Evolutionary conservation across 2,329 filamentous ascomycete species (phyloP).

Genomic region (Colletotrichum liriopes): DNA sequence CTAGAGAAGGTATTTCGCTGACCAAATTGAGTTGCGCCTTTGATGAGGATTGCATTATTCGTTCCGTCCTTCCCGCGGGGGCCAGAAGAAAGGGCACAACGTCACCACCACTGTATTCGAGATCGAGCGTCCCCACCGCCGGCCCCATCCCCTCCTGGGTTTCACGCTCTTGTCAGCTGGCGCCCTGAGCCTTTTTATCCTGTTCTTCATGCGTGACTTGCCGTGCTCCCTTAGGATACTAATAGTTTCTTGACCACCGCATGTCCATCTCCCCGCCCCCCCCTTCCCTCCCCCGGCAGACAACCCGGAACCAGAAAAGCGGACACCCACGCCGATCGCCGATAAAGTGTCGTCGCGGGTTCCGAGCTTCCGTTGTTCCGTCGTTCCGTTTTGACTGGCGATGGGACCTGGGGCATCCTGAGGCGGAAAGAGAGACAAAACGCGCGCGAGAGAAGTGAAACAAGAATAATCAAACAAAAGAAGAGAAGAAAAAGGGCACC

Average conservation of each 20-base stretch:
- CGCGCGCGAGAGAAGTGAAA: no score
- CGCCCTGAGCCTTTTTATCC: neutral
- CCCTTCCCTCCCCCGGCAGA: neutral
- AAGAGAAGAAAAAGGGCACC: neutral
- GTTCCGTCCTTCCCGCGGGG: constrained; percentile 30
- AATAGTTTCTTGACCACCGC: no score
- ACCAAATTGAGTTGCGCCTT: neutral
- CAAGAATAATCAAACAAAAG: no score
- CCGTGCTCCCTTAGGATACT: neutral
- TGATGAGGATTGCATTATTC: constrained; percentile 3
- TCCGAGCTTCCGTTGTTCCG: neutral
- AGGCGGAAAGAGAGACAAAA: no score
- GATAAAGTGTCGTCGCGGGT: constrained; percentile 14
- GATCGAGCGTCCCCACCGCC: constrained; percentile 9
- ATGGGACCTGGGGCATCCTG: neutral
- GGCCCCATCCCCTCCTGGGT: neutral
- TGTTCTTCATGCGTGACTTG: neutral
- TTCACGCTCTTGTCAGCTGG: neutral
- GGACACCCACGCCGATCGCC: constrained; percentile 18
- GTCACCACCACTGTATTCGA: constrained; percentile 41
- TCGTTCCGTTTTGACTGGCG: neutral
- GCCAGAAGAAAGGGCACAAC: constrained; percentile 6
- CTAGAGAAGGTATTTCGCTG: constrained; percentile 34
- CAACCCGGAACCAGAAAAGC: neutral
- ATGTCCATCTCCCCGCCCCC: no score